Base-by-base conservation (phyloP, 192 early-diverging fungal genomes). In the Phlyctochytrium arcticum region DNA sequence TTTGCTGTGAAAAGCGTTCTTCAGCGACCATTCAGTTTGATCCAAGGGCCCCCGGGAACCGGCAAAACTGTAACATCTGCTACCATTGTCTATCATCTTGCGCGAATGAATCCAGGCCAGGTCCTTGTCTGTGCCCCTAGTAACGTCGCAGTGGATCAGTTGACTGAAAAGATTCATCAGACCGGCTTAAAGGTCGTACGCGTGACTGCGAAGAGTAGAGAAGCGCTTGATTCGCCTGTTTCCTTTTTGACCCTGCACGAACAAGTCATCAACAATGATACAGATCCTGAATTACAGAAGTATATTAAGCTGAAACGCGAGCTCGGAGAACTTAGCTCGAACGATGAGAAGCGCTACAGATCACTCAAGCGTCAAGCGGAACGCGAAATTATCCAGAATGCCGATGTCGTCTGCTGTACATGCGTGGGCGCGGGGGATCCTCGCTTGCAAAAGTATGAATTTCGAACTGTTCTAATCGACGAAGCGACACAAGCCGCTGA, bases 41-140 rank as follows among this genome's bases (percentile, higher is more conserved):
- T 99, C 57, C 97, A 99, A 75, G 96, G 93, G 8, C 91, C 91
- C 6, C 92, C 92, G 0, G 95, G 97, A 56, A 99, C 97, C 3
- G 97, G 97, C 60, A 99, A 99, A 74, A 99, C 97, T 0, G 95
- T 99, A 3, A 98, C 95, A 0, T 94, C 92, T 1, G 95, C 95
- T 2, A 95, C 97, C 0, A 84, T 99, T 61, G 95, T 99, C 4
- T 99, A 99, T 66, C 96, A 99, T 67, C 75, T 99, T 12, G 91
- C 92, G 36, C 89, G 90, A 68, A 88, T 91, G 78, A 92, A 90
- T 70, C 75, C 79, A 55, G 77, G 77, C 26, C 93, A 95, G 77
- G 87, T 99, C n/a, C 76, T 99, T 44, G 97, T 99, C 0, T 95
- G 92, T 66, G 97, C 97, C 0, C 95, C 97, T n/a, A 92, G 90